Evolutionary conservation across 73 alveolate species (phyloP).

Genomic region (Blepharisma stoltei): DNA sequence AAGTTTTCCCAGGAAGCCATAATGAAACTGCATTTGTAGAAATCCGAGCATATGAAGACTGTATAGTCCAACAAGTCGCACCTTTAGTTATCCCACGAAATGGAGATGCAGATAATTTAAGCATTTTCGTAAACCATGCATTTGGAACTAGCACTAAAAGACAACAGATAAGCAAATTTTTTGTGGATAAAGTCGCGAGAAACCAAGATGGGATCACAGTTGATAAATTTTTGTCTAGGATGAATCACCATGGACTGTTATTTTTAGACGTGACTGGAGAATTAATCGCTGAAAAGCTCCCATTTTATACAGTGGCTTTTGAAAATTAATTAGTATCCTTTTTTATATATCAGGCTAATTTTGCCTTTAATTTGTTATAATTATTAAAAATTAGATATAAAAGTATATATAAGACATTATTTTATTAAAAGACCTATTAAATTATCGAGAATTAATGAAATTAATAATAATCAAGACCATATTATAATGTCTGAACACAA

Average conservation of each 20-base stretch:
- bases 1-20: conserved; percentile 67
- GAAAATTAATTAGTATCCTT: conserved; percentile 8
- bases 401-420: too few relatives aligned
- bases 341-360: too few relatives aligned
- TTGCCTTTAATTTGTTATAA: too few relatives aligned
- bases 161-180: conserved; percentile 50
- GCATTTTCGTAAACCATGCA: conserved; percentile 56
- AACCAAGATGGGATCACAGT: conserved; percentile 50
- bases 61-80: conserved; percentile 50
- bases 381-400: too few relatives aligned
- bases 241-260: conserved; percentile 64
- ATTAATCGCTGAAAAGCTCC: conserved; percentile 62
- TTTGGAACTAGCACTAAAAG: conserved; percentile 64
- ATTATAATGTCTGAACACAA: too few relatives aligned
- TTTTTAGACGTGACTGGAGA: conserved; percentile 68
- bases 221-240: conserved; percentile 59
- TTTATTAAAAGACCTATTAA: too few relatives aligned
- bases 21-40: conserved; percentile 72
- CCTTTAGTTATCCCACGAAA: conserved; percentile 56
- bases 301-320: conserved; percentile 59
- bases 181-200: conserved; percentile 42
- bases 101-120: conserved; percentile 30
- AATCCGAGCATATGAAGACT: conserved; percentile 57
- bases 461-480: too few relatives aligned
- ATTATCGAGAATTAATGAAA: too few relatives aligned